Evolutionary conservation across 1,284 basidiomycete species (phyloP), one percentile per base, ranked within the genome.

Genomic region (Malassezia nana): DNA sequence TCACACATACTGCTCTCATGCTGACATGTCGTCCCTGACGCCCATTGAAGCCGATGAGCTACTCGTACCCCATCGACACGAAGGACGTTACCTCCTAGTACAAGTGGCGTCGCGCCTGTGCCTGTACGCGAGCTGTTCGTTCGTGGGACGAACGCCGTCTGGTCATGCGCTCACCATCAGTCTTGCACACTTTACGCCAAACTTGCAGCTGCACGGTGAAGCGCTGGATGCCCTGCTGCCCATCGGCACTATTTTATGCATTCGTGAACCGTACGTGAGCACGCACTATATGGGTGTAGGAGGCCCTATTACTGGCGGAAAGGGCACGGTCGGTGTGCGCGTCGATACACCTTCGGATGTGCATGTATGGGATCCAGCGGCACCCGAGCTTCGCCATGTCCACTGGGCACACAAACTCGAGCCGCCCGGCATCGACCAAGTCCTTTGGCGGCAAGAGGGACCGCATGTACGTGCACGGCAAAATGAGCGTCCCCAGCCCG

Each of bases 331-430:
- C 0, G 71, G 71, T 1, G 46, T 74, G 26, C 62, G 69, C 6
- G 59, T 72, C 7, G 70, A 72, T 30, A 70, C 67, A 10, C 69
- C 69, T 3, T 66, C 69, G 15, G 71, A 74, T 33, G 55, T 74
- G 8, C 52, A 58, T 22, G 54, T 74, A 20, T 48, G 72, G 8
- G 59, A 63, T 26, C 32, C 15, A 10, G 33, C 41, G 22, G 45
- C 39, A 0, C 49, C 52, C 13, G 13, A 62, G 6, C 18, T 64
- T 6, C 33, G 44, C 10, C 50, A 44, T 0, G 54, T 52, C 2
- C 16, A 32, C 2, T 65, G 66, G 63, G 55, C 56, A 20, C 31
- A 50, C 5, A 41, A 53, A 8, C 40, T 61, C 3, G 33, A 32
- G 7, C 35, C 57, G 6, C 22, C 49, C 9, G 25, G 15, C 13